Percentiles rank a stretch among this genome's conserved stretches.
Conservation (phyloP, 2,329 filamentous ascomycete species). For the Hyphodiscus sp. region DNA sequence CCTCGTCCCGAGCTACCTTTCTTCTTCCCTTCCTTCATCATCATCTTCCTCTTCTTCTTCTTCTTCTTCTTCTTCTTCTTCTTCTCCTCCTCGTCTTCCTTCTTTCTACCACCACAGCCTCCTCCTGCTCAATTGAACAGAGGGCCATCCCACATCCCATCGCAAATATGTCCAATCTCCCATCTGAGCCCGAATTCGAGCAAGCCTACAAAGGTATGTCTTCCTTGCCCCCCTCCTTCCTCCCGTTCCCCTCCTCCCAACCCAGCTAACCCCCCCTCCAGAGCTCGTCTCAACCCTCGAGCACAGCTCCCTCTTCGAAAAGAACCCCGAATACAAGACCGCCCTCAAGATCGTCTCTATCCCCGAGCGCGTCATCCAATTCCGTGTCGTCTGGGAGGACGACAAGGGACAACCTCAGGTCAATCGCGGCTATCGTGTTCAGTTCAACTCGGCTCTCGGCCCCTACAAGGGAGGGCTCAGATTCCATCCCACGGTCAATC, state of each 20-base stretch:
- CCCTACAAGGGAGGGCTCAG: conserved; percentile 97
- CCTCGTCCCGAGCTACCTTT: background rate
- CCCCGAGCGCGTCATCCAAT: conserved; percentile 93
- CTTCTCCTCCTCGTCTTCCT: background rate
- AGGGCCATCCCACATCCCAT: conserved; percentile 1
- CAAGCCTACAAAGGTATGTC: conserved; percentile 88
- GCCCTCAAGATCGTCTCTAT: conserved; percentile 83
- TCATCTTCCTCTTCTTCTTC: background rate
- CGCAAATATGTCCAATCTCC: conserved; percentile 68
- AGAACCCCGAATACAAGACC: conserved; percentile 90
- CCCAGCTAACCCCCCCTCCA: conserved; percentile 31
- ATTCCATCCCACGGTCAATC: conserved; percentile 84
- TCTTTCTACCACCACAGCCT: background rate
- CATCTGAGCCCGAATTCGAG: conserved; percentile 92
- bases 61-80: background rate
- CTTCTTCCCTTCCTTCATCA: too few relatives aligned
- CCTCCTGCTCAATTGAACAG: background rate
- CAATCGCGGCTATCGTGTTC: conserved; percentile 92
- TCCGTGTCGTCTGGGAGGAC: conserved; percentile 95
- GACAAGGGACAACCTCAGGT: conserved; percentile 84
- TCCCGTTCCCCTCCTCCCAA: background rate
- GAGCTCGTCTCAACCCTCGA: conserved; percentile 94
- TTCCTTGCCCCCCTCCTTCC: background rate
- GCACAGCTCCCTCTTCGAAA: conserved; percentile 84
- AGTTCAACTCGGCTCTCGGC: conserved; percentile 96